Base-by-base conservation (phyloP, 2,329 filamentous ascomycete species). In the Coniochaeta prunicola region DNA sequence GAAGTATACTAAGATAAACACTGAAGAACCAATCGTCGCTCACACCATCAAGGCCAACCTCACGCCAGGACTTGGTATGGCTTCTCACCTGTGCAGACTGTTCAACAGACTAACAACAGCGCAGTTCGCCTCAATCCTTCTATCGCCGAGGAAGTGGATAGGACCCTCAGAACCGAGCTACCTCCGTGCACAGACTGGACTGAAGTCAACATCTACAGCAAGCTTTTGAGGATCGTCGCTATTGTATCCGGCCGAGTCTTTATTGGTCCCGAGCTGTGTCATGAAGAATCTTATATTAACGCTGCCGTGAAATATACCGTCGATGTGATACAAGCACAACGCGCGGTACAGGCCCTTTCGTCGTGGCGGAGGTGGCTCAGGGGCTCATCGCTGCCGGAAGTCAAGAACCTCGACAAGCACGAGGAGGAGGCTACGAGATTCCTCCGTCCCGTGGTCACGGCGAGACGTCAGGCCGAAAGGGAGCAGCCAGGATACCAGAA, bases 221-320 rank as follows among this genome's bases (percentile, higher is more conserved):
- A 68, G 9, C 64, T 81, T 5, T 69, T 79, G 2, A 74, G 75
- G 19, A 73, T 80, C 40, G 74, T 82, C 1, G 76, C 75, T 55
- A 74, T 74, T 60, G 72, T 76, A 0, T 79, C 76, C 0, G 78
- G 78, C 3, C 70, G 75, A 12, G 67, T 80, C 30, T 81, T 81
- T 57, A 70, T 81, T 30, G 79, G 78, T 5, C 66, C 75, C 1
- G 76, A 79, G 57, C 70, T 80, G 1, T 77, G 76, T 61, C 76
- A 74, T 33, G 65, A 71, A 3, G 75, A 77, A 40, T 68, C 71
- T 28, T 81, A 80, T 63, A 64, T 80, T 2, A 71, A 79, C 40
- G 70, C 74, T 5, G 72, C 75, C n/a, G 78, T 80, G 59, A 76
- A 76, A 63, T 80, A 77, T 64, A 79, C 78, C 8, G 57, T 76